Evolutionary conservation across 106 monocot species (phyloP).

Genomic region (Allium fistulosum): DNA sequence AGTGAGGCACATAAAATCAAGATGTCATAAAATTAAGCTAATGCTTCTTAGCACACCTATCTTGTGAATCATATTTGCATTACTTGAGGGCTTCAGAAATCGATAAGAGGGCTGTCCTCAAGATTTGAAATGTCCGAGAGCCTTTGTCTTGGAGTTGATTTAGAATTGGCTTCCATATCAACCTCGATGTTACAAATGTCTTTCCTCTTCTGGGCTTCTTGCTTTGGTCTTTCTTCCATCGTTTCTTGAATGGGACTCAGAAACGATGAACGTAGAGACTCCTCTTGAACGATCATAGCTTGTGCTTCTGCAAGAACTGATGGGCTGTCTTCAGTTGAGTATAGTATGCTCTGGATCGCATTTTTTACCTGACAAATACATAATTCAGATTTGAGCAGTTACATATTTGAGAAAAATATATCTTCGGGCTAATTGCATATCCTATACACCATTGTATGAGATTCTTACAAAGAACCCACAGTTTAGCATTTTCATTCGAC

Average conservation of each 20-base stretch:
- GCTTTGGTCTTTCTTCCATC: conserved; percentile 41
- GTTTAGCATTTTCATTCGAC: too few relatives aligned
- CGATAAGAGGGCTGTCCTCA: conserved; percentile 8
- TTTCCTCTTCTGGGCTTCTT: conserved; percentile 71
- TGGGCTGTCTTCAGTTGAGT: conserved; percentile 48
- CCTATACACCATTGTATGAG: too few relatives aligned
- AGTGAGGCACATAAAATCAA: too few relatives aligned
- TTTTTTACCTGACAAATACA: conserved; percentile 32
- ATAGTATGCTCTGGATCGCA: conserved; percentile 72
- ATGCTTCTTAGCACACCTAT: too few relatives aligned
- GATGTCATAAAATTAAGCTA: too few relatives aligned
- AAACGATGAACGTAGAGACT: conserved; percentile 50
- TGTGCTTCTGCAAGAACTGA: conserved; percentile 48
- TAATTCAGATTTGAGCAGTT: too few relatives aligned
- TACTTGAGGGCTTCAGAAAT: neutral
- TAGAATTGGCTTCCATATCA: conserved; percentile 41
- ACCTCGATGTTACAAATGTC: conserved; percentile 55
- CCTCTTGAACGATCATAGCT: conserved; percentile 41
- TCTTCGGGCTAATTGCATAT: too few relatives aligned
- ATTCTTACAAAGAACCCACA: too few relatives aligned
- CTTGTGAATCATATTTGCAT: too few relatives aligned
- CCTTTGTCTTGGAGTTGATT: conserved; percentile 57
- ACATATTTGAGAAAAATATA: too few relatives aligned
- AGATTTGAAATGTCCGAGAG: conserved; percentile 82
- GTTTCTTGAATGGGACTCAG: conserved; percentile 23